Conservation (phyloP, 1,139 yeast species). For the Geotrichum reessii region DNA sequence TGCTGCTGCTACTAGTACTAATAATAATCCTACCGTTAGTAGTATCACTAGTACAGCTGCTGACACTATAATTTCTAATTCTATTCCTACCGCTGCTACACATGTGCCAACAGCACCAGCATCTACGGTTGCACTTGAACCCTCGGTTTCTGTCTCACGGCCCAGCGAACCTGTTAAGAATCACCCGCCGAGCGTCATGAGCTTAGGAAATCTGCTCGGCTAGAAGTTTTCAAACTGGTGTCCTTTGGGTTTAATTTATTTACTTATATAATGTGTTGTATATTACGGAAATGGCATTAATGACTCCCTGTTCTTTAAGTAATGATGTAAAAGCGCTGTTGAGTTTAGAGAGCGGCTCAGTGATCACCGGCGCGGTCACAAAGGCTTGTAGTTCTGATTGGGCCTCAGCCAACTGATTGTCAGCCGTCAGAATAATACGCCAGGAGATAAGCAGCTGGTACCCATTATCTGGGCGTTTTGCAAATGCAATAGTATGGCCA, state of each 20-base stretch:
- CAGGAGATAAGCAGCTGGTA: constrained; percentile 20
- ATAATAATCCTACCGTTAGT: background rate
- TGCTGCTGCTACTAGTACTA: constrained; percentile 1
- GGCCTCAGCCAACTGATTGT: constrained; percentile 7
- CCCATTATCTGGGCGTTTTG: constrained; percentile 1
- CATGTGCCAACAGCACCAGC: constrained; percentile 1
- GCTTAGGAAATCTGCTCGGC: constrained; percentile 5
- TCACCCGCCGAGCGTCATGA: constrained; percentile 1
- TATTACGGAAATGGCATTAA: constrained; percentile 21
- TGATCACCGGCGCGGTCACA: constrained; percentile 4
- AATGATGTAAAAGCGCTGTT: constrained; percentile 19
- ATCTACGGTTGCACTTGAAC: constrained; percentile 1
- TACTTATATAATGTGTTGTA: constrained; percentile 18
- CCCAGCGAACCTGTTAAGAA: constrained; percentile 3
- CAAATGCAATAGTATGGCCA: constrained; percentile 20
- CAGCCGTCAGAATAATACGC: constrained; percentile 16
- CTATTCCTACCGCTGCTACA: constrained; percentile 6
- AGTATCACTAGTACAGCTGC: constrained; percentile 4
- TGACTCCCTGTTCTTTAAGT: constrained; percentile 21
- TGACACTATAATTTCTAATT: constrained; percentile 4
- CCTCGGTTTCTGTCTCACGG: constrained; percentile 1
- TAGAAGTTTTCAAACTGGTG: background rate
- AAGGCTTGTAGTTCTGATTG: constrained; percentile 11
- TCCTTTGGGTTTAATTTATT: background rate
- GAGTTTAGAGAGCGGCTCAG: constrained; percentile 10